A percentile compares a stretch with the other conserved stretches of the same genome.
These are phyloP conservation scores for Mortierella sp. DNA, from an alignment of 371 early-diverging fungal species.

Conservation along the genomic window DNA sequence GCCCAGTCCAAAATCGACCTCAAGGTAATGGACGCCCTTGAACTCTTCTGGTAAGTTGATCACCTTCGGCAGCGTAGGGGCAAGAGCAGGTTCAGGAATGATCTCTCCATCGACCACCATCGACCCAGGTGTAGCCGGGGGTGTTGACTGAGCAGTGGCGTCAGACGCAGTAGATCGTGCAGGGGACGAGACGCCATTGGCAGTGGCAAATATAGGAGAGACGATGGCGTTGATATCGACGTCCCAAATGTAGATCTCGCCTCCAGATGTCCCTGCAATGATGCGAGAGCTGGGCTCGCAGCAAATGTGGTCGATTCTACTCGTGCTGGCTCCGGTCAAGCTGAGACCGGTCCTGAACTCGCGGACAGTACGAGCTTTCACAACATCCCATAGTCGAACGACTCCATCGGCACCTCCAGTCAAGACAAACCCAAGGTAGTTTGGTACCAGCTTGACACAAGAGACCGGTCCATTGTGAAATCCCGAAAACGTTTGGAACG, in stretches of 20 bases:
- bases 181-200: slow-evolving; percentile 22
- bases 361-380: slow-evolving; percentile 30
- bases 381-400: slow-evolving; percentile 44
- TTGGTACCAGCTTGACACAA: slow-evolving; percentile 37
- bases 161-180: slow-evolving; percentile 9
- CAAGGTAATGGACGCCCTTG: slow-evolving; percentile 37
- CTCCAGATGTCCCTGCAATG: slow-evolving; percentile 42
- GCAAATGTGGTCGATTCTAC: slow-evolving; percentile 40
- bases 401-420: slow-evolving; percentile 49
- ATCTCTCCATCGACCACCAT: background rate
- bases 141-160: background rate
- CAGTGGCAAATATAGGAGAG: slow-evolving; percentile 7
- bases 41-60: slow-evolving; percentile 34
- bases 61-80: slow-evolving; percentile 1
- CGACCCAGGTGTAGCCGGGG: background rate
- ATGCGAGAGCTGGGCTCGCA: slow-evolving; percentile 40
- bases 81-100: background rate
- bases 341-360: slow-evolving; percentile 26
- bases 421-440: slow-evolving; percentile 31
- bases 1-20: slow-evolving; percentile 31
- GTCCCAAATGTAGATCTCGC: slow-evolving; percentile 49
- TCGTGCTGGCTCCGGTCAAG: background rate
- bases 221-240: slow-evolving; percentile 29
- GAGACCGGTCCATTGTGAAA: slow-evolving; percentile 40
- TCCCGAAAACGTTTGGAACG: slow-evolving; percentile 41